These are phyloP conservation scores for Artemisia annua DNA, from an alignment of 129 eudicot genomes.

Conservation along the genomic window DNA sequence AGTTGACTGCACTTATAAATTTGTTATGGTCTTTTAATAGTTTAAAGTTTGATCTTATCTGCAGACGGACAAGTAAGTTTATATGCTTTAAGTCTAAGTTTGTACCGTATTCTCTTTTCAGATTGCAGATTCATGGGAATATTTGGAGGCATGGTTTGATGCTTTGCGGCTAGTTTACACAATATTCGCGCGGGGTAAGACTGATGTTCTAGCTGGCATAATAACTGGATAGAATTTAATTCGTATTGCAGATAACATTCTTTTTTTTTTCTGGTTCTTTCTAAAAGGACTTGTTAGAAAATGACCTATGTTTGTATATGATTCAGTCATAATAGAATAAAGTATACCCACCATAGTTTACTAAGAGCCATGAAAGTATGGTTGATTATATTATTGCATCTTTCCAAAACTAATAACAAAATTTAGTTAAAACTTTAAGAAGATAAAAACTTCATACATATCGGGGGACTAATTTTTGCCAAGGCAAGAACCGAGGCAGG, in stretches of 20 bases:
- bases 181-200: conserved; percentile 84
- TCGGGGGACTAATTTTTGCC: conserved; percentile 61
- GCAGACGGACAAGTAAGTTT: too few relatives aligned
- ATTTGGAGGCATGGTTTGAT: conserved; percentile 88
- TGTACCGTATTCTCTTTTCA: conserved; percentile 30
- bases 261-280: conserved; percentile 16
- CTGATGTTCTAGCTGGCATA: conserved; percentile 88
- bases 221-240: conserved; percentile 53
- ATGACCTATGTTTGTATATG: conserved; percentile 32
- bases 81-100: not conserved
- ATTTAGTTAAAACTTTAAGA: conserved; percentile 24
- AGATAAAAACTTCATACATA: conserved; percentile 58
- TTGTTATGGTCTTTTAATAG: too few relatives aligned
- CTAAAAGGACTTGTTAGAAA: conserved; percentile 14
- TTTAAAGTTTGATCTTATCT: too few relatives aligned
- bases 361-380: conserved; percentile 1
- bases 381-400: conserved; percentile 29
- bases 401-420: conserved; percentile 29
- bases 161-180: conserved; percentile 95
- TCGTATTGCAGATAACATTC: conserved; percentile 16
- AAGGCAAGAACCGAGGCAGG: conserved; percentile 80
- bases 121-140: conserved; percentile 97
- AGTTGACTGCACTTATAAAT: too few relatives aligned
- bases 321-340: conserved; percentile 24
- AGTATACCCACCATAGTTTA: not conserved